phyloP scores from a whole-genome alignment of 2,329 filamentous ascomycete species.

The Escovopsis weberi region DNA sequence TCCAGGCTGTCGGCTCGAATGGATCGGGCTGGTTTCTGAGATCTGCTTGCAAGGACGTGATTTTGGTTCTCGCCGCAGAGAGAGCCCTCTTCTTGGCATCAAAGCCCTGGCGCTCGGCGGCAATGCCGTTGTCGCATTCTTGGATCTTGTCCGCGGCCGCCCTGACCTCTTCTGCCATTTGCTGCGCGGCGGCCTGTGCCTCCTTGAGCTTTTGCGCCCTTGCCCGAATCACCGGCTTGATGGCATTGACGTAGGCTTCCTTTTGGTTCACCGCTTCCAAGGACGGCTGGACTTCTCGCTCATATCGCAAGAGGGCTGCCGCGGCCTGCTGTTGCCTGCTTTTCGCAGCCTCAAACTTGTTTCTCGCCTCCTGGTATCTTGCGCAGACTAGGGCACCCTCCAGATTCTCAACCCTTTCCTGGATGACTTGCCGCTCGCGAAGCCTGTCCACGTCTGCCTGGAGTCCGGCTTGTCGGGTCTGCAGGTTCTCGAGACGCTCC shows the following conservation, averaged over 20 bases:
- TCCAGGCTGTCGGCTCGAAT: constrained; percentile 58
- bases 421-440: constrained; percentile 56
- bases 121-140: constrained; percentile 27
- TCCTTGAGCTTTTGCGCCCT: constrained; percentile 39
- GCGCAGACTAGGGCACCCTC: constrained; percentile 51
- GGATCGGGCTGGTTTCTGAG: constrained; percentile 46
- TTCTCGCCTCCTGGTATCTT: constrained; percentile 43
- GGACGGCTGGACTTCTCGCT: constrained; percentile 48
- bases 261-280: constrained; percentile 56
- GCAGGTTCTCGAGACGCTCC: constrained; percentile 50
- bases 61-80: constrained; percentile 34
- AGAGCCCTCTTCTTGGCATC: constrained; percentile 37
- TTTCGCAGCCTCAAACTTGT: constrained; percentile 37
- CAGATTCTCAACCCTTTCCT: constrained; percentile 49
- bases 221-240: constrained; percentile 40
- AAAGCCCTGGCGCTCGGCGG: constrained; percentile 36
- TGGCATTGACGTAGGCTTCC: constrained; percentile 44
- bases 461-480: constrained; percentile 59
- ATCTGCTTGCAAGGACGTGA: constrained; percentile 49
- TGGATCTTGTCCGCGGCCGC: constrained; percentile 24
- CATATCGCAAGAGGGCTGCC: constrained; percentile 42
- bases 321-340: constrained; percentile 37
- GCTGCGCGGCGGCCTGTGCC: constrained; percentile 37
- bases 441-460: constrained; percentile 73
- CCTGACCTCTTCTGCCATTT: constrained; percentile 24